phyloP scores from a whole-genome alignment of 257 asterid species.

The Dorcoceras hygrometricum region DNA sequence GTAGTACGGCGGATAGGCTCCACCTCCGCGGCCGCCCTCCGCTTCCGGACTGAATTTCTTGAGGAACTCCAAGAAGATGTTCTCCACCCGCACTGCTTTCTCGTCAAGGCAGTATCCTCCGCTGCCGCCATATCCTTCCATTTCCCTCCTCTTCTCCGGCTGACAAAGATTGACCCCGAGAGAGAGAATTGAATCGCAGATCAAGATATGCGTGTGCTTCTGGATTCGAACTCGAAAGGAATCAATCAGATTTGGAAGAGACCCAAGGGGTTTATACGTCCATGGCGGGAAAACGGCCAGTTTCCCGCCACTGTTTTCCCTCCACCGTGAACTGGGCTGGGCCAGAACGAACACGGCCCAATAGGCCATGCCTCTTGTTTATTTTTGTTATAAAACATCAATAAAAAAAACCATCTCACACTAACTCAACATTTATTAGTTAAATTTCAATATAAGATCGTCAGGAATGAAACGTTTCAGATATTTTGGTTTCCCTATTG shows the following conservation, averaged over 20 bases:
- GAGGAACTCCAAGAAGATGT: constrained; percentile 75
- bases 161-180: too few relatives aligned
- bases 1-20: constrained; percentile 54
- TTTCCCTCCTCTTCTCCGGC: constrained; percentile 20
- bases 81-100: constrained; percentile 80
- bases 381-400: too few relatives aligned
- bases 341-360: neutral
- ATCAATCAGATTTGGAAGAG: neutral
- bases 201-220: neutral
- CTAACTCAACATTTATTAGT: too few relatives aligned
- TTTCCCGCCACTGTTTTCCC: neutral
- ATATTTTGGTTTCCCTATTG: too few relatives aligned
- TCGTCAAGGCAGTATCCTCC: constrained; percentile 70
- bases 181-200: neutral
- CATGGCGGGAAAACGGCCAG: neutral
- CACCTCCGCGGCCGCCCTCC: constrained; percentile 38
- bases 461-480: too few relatives aligned
- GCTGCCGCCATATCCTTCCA: constrained; percentile 54
- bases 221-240: neutral
- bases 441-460: too few relatives aligned
- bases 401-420: too few relatives aligned
- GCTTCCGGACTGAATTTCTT: constrained; percentile 51
- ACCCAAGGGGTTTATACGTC: neutral
- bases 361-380: too few relatives aligned
- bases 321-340: neutral